Conservation (phyloP, 2,329 filamentous ascomycete genomes). For the Myotisia sp. region DNA sequence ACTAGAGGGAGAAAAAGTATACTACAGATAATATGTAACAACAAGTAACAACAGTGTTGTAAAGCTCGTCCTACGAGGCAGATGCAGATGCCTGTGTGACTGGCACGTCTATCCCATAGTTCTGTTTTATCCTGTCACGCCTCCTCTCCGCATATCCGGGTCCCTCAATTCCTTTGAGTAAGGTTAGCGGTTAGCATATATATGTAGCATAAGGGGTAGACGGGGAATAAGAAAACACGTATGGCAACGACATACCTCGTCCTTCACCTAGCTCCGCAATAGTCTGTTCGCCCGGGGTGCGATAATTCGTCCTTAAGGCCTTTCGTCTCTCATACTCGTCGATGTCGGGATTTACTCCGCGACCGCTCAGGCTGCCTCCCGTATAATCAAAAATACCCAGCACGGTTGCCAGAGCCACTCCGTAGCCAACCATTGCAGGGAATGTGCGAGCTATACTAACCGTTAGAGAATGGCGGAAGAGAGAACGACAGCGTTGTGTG, state of each 20-base stretch:
- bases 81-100: conserved; percentile 37
- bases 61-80: background rate
- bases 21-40: conserved; percentile 9
- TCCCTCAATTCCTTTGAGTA: conserved; percentile 53
- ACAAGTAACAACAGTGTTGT: background rate
- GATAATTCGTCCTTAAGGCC: conserved; percentile 55
- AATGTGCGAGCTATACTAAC: conserved; percentile 50
- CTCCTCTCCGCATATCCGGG: conserved; percentile 77
- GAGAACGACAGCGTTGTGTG: background rate
- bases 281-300: conserved; percentile 64
- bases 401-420: conserved; percentile 42
- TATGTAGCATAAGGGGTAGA: background rate
- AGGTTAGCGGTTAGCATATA: conserved; percentile 9
- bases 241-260: conserved; percentile 52
- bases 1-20: conserved; percentile 8
- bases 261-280: conserved; percentile 72
- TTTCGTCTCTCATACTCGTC: conserved; percentile 68
- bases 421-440: conserved; percentile 56
- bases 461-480: background rate
- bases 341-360: conserved; percentile 41
- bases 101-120: conserved; percentile 74
- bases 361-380: conserved; percentile 46
- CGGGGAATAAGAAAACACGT: background rate
- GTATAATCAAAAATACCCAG: conserved; percentile 55
- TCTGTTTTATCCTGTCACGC: conserved; percentile 65